Base-by-base conservation (phyloP, 345 rosid species). In the Rhodomyrtus tomentosa region DNA sequence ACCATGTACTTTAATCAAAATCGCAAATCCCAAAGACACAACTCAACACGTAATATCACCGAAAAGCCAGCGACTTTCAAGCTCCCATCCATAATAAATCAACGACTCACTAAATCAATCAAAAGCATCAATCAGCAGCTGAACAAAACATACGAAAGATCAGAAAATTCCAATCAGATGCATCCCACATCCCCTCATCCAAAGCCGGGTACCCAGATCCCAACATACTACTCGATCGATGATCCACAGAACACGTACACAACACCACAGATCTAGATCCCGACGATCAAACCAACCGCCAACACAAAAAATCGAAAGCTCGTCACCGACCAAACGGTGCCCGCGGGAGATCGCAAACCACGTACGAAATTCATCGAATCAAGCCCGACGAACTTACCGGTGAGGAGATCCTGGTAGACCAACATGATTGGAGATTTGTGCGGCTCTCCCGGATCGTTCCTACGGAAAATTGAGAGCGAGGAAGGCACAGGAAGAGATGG, bases 361-460 rank as follows among this genome's bases (percentile, higher is more conserved):
- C 73, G 21, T 4, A 4, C 42, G 4, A 4, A 8, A 32, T 68
- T 36, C 42, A 38, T 68, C 76, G 45, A 68, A 68, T 32, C 21
- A 36, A 29, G 32, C 25, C 50, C 72, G n/a, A 11, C 22, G 21
- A 55, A 29, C 29, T 80, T 89, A 94, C 99, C 94, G 83, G 92
- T 74, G 76, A 97, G 90, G 25, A 87, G 90, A 94, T 97, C 99
- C 68, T 95, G 96, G 83, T 95, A 97, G 29, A 97, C 98, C 98
- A 97, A 92, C 98, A 97, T 97, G 91, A 83, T 88, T 90, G 91
- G 42, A 68, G 76, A 68, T 8, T 38, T 5, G 45, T 45, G 74
- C 45, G 1, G 73, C 84, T 86, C 93, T 87, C 83, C 87, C 88
- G 87, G 87, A 83, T 50, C 80, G 87, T 2, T 24, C 68, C 88